Evolutionary conservation across 2,329 filamentous ascomycete species (phyloP), one percentile per base, ranked within the genome.

Genomic region (Talaromyces marneffei): DNA sequence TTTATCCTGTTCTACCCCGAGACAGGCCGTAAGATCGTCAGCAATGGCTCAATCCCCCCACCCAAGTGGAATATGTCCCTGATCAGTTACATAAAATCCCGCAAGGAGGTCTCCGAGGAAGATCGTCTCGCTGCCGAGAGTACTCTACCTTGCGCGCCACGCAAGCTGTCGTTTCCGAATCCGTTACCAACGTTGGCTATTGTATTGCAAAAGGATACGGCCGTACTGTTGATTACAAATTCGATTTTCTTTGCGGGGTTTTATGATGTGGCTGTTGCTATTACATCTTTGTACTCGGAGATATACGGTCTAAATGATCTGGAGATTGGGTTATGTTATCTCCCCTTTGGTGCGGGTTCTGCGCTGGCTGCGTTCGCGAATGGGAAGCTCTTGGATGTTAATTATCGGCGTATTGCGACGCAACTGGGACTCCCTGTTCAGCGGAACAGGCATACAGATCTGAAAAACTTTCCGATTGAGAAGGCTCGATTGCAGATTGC

Each of bases 381-480:
- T 20, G 76, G 75, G 2, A 68, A 70, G n/a, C 64, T 79, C 8
- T 64, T 80, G 2, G 78, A 81, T 62, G 75, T 71, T 67, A 79
- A 79, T 46, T 81, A 77, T 64, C 67, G 69, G 4, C 70, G 74
- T 6, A 67, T 75, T 8, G 75, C 74, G 2, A 67, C 66, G 29
- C 56, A 66, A 12, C 56, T 72, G 14, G 70, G 71, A 2, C 68
- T 76, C 14, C 69, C 72, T 0, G 20, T 77, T 12, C 65, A 65
- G 16, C 72, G 71, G 31, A 75, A 72, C 42, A 67, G 71, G 3
- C 66, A 73, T 27, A 71, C 71, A 6, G 75, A 79, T 59, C 66
- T 79, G 25, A 66, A 65, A 2, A 57, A 72, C 2, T 79, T 79
- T 37, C 76, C 77, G 1, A 76, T 80, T 61, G 79, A 80, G 61